Base-by-base conservation (phyloP, 257 asterid genomes). In the Nicotiana sylvestris region DNA sequence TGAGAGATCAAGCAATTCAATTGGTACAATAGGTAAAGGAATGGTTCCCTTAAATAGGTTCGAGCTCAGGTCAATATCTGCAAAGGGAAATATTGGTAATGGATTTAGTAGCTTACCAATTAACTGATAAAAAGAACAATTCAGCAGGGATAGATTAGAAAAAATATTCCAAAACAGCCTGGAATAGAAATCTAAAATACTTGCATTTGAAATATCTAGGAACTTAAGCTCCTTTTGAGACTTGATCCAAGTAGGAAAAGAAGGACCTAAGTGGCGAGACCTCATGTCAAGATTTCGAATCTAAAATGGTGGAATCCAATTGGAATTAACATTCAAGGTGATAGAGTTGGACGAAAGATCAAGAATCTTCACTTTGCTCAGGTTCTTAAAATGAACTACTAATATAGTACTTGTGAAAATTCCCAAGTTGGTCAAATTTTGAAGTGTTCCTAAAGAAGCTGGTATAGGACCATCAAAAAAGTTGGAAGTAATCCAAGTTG, bases 1-100 rank as follows among this genome's bases (percentile, higher is more conserved):
- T 6, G 92, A 91, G n/a, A 87, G 92, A 84, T 91, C 93, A 72
- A 91, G 67, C 81, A 88, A 39, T 84, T 87, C 91, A 55, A 91
- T 61, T 29, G 85, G 86, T 33, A 82, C 89, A 58, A 58, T 68
- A 0, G 92, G 85, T 39, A 88, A 85, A 15, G 91, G 91, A 67
- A 91, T 69, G 82, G 61, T 0, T 16, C 95, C 93, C 2, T 88
- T 84, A 69, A 89, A 84, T 81, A 78, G 30, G 80, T 91, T 91
- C 15, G 81, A 85, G 81, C 90, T 89, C 51, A 91, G 66, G 85
- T 91, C 94, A 68, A 89, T 21, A 65, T 88, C 91, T 66, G 92
- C 91, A 81, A 46, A 85, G 51, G 90, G 86, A 46, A 61, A 60
- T 43, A 88, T 67, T 80, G 81, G 53, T 37, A 91, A 81, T 37